These are phyloP conservation scores for Boletus coccyginus DNA, from an alignment of 768 basidiomycete genomes.

Conservation along the genomic window DNA sequence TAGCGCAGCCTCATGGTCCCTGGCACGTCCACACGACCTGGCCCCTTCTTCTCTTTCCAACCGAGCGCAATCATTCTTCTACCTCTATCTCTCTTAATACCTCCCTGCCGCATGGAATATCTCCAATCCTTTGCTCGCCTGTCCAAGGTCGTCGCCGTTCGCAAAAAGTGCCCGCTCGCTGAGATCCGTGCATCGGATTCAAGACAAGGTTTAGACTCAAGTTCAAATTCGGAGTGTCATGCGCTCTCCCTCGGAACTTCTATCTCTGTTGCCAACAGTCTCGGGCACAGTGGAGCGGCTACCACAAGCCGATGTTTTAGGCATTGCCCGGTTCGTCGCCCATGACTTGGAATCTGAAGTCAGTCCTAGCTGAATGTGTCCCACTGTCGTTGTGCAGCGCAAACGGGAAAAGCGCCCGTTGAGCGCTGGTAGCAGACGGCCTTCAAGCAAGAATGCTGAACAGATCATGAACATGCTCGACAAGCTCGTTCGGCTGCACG, in stretches of 20 bases:
- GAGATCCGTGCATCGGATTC: slow-evolving; percentile 9
- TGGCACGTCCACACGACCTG: neutral
- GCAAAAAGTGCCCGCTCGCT: slow-evolving; percentile 12
- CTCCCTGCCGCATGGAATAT: slow-evolving; percentile 17
- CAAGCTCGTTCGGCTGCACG: slow-evolving; percentile 22
- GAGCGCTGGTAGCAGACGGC: neutral
- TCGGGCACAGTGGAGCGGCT: neutral
- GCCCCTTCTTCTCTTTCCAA: neutral
- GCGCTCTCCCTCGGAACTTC: slow-evolving; percentile 11
- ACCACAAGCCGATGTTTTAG: slow-evolving; percentile 9
- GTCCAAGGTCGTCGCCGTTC: slow-evolving; percentile 23
- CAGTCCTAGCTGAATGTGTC: neutral
- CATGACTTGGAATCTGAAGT: neutral
- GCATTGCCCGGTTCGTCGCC: slow-evolving; percentile 9
- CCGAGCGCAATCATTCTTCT: neutral
- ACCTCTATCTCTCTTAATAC: neutral
- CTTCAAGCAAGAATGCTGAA: slow-evolving; percentile 8
- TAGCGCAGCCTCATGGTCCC: slow-evolving; percentile 21
- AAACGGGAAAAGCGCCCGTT: slow-evolving; percentile 17
- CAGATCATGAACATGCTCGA: slow-evolving; percentile 21
- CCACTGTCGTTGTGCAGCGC: slow-evolving; percentile 3
- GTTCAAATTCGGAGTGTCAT: slow-evolving; percentile 7
- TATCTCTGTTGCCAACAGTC: neutral
- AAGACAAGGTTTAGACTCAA: slow-evolving; percentile 13
- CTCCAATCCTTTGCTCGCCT: slow-evolving; percentile 18